Conservation (phyloP, 257 asterid genomes). For the Solanum chiquidenum region DNA sequence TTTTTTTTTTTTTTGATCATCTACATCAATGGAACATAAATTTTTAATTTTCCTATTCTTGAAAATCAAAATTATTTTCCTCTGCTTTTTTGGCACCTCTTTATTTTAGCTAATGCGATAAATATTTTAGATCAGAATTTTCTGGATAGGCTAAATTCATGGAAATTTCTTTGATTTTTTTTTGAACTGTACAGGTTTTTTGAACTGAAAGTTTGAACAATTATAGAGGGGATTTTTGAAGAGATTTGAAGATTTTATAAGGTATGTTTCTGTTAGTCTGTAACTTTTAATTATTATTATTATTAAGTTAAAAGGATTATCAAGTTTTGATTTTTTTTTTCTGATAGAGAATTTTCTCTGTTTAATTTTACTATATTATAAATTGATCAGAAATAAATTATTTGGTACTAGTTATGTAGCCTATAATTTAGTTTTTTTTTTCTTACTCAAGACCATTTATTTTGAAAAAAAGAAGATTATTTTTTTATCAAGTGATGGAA, state of each 20-base stretch:
- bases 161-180: neutral
- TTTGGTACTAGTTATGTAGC: neutral
- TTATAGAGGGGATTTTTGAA: neutral
- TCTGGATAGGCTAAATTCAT: neutral
- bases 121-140: neutral
- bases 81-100: neutral
- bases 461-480: neutral
- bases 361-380: neutral
- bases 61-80: neutral
- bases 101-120: neutral
- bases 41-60: neutral
- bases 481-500: neutral
- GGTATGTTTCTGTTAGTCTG: neutral
- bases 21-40: neutral
- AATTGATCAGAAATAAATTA: neutral
- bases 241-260: neutral
- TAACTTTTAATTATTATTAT: neutral
- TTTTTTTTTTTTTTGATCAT: neutral
- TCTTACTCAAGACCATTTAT: neutral
- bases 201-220: neutral
- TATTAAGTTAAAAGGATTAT: neutral
- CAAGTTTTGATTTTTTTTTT: neutral
- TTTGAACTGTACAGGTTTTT: neutral
- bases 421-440: neutral
- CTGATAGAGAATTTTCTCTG: neutral